Evolutionary conservation across 371 early-diverging fungal species (phyloP).

Genomic region (Apophysomyces variabilis): DNA sequence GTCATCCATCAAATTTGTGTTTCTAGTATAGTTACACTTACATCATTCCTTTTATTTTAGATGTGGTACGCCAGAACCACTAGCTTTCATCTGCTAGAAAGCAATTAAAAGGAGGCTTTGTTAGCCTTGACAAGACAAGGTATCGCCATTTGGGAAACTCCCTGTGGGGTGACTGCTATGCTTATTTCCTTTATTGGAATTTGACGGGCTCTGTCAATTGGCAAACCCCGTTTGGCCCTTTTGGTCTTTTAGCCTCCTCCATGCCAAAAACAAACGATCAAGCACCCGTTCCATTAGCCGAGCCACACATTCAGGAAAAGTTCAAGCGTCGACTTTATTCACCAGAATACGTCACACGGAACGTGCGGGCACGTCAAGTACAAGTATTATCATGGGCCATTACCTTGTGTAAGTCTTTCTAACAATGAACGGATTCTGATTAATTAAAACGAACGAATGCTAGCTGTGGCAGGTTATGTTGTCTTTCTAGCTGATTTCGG

Average conservation of each 20-base stretch:
- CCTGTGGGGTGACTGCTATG: too few relatives aligned
- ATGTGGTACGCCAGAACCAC: too few relatives aligned
- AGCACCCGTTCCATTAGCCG: slow-evolving; percentile 15
- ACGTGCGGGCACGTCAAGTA: slow-evolving; percentile 37
- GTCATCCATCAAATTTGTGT: too few relatives aligned
- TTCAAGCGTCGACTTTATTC: slow-evolving; percentile 38
- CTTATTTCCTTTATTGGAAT: too few relatives aligned
- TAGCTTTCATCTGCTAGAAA: too few relatives aligned
- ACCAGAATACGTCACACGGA: slow-evolving; percentile 42
- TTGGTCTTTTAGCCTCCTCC: too few relatives aligned
- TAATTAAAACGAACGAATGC: not conserved
- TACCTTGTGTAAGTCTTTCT: slow-evolving; percentile 34
- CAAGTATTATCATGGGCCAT: slow-evolving; percentile 45
- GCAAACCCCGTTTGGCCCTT: not conserved
- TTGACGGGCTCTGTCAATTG: too few relatives aligned
- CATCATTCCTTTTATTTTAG: too few relatives aligned
- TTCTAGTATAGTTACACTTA: too few relatives aligned
- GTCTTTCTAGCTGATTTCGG: slow-evolving; percentile 57
- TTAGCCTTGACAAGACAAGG: too few relatives aligned
- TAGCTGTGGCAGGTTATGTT: slow-evolving; percentile 47
- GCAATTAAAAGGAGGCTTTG: too few relatives aligned
- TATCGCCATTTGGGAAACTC: too few relatives aligned
- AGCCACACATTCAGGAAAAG: slow-evolving; percentile 31
- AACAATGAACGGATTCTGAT: not conserved
- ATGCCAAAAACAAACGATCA: slow-evolving; percentile 10